Conservation (phyloP, 306 rosid species). For the Sphenostylis stenocarpa region DNA sequence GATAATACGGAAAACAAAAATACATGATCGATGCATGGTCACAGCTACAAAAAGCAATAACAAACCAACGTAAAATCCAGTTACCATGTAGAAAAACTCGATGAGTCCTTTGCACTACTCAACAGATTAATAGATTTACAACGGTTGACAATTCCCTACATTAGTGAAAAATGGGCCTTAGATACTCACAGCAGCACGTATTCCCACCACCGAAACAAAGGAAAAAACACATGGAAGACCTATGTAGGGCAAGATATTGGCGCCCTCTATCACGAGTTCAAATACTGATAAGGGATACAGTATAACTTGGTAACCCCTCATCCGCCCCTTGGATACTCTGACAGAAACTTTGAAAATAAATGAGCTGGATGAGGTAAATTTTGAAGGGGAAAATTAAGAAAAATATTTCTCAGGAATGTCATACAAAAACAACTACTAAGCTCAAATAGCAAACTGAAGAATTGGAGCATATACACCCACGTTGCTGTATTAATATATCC, state of each 20-base stretch:
- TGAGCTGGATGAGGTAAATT: slow-evolving; percentile 34
- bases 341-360: slow-evolving; percentile 22
- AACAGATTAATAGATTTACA: slow-evolving; percentile 47
- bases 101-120: slow-evolving; percentile 15
- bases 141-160: slow-evolving; percentile 39
- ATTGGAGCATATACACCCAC: slow-evolving; percentile 39
- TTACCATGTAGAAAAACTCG: neutral
- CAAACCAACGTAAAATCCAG: neutral
- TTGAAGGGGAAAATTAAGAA: slow-evolving; percentile 42
- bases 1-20: neutral
- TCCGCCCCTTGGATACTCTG: slow-evolving; percentile 1
- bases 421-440: slow-evolving; percentile 51
- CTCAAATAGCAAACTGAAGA: slow-evolving; percentile 45
- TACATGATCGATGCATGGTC: neutral
- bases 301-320: slow-evolving; percentile 20
- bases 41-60: neutral
- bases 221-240: slow-evolving; percentile 8
- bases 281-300: slow-evolving; percentile 26
- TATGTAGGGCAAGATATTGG: slow-evolving; percentile 43
- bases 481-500: slow-evolving; percentile 42
- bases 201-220: slow-evolving; percentile 24
- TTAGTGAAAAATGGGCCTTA: slow-evolving; percentile 41
- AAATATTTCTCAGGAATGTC: slow-evolving; percentile 54
- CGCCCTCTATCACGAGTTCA: slow-evolving; percentile 49
- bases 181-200: slow-evolving; percentile 30